Evolutionary conservation across 2,329 filamentous ascomycete genomes (phyloP).

Genomic region (Arthroderma sp.): DNA sequence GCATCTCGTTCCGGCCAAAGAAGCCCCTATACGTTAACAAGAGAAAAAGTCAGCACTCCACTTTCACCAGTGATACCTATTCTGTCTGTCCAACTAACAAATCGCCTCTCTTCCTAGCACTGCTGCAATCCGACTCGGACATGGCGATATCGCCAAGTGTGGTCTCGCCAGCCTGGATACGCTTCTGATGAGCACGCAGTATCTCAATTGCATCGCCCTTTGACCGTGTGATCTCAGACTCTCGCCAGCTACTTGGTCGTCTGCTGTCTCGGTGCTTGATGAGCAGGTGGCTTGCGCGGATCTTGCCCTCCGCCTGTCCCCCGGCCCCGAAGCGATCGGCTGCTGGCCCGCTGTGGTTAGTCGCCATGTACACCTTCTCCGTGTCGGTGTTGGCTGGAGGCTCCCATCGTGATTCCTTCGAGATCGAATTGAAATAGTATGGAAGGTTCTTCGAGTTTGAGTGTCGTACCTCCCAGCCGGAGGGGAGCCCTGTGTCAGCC

Average conservation of each 20-base stretch:
- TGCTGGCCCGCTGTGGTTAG: slow-evolving; percentile 55
- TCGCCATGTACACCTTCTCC: slow-evolving; percentile 86
- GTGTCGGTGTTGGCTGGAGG: slow-evolving; percentile 78
- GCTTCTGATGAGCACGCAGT: slow-evolving; percentile 60
- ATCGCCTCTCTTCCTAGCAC: slow-evolving; percentile 84
- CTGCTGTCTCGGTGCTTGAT: slow-evolving; percentile 87
- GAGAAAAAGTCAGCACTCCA: slow-evolving; percentile 6
- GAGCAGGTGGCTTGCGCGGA: slow-evolving; percentile 81
- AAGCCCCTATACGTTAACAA: slow-evolving; percentile 51
- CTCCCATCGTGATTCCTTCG: slow-evolving; percentile 90
- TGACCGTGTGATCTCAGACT: slow-evolving; percentile 73
- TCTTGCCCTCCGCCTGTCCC: slow-evolving; percentile 59
- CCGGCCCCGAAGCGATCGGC: slow-evolving; percentile 22
- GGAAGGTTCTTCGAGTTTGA: slow-evolving; percentile 97
- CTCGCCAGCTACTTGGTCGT: slow-evolving; percentile 83
- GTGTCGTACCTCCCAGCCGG: slow-evolving; percentile 89
- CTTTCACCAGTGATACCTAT: neutral
- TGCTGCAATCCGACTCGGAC: slow-evolving; percentile 90
- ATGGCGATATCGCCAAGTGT: slow-evolving; percentile 72
- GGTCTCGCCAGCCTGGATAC: slow-evolving; percentile 58
- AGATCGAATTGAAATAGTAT: slow-evolving; percentile 88
- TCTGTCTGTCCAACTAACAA: slow-evolving; percentile 42
- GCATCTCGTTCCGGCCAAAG: slow-evolving; percentile 92
- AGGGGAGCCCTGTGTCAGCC: slow-evolving; percentile 56
- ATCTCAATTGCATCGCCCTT: slow-evolving; percentile 78